Evolutionary conservation across 345 rosid species (phyloP).

Genomic region (Boechera retrofracta): DNA sequence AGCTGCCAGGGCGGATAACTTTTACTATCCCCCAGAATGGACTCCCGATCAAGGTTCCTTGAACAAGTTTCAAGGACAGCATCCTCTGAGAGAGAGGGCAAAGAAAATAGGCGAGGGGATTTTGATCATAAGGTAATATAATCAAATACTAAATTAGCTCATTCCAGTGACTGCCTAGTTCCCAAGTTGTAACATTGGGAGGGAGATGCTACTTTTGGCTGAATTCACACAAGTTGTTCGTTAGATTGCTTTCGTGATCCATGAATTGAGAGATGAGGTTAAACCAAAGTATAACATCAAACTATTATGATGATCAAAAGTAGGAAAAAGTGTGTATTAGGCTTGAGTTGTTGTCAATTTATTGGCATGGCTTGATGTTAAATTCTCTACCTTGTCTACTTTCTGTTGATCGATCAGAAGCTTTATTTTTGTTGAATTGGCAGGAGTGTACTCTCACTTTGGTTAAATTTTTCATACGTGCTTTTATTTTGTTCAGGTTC

Average conservation of each 20-base stretch:
- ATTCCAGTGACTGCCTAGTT: not conserved
- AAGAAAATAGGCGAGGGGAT: constrained; percentile 89
- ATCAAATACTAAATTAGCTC: not conserved
- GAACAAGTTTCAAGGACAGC: constrained; percentile 98
- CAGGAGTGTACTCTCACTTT: constrained; percentile 4
- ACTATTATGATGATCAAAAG: constrained; percentile 10
- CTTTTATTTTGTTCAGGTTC: constrained; percentile 57
- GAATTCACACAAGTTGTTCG: not conserved
- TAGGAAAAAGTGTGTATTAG: not conserved
- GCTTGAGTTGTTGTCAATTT: not conserved
- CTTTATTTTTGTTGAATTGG: not conserved
- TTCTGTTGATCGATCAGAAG: constrained; percentile 1
- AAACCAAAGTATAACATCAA: not conserved
- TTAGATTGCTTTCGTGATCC: not conserved
- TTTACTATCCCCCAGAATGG: constrained; percentile 98
- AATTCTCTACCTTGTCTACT: not conserved
- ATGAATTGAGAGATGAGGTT: not conserved
- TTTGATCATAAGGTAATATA: constrained; percentile 77
- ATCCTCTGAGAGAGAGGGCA: constrained; percentile 95
- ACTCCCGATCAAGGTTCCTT: constrained; percentile 86
- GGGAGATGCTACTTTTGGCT: not conserved
- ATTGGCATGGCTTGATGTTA: not conserved
- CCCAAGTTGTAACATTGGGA: not conserved
- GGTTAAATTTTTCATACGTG: not conserved
- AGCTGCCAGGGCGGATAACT: constrained; percentile 97